A percentile compares a stretch with the other conserved stretches of the same genome.
These are phyloP conservation scores for Ichthyophthirius multifiliis DNA, from an alignment of 169 alveolate species.

Conservation along the genomic window DNA sequence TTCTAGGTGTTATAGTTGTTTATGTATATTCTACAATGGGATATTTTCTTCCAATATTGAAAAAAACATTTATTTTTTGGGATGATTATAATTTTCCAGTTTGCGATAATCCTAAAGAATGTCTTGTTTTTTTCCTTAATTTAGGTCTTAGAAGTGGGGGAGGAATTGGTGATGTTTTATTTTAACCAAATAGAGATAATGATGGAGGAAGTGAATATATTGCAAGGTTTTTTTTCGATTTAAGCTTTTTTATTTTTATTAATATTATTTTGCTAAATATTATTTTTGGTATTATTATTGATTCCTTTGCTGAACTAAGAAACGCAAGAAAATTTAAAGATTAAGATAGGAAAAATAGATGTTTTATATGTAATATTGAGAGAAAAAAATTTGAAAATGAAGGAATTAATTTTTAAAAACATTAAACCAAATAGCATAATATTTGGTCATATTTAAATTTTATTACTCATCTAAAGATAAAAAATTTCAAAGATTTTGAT, in stretches of 20 bases:
- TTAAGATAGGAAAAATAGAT: conserved; percentile 36
- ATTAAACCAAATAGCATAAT: conserved; percentile 34
- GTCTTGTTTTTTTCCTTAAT: conserved; percentile 53
- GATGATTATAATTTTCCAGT: conserved; percentile 46
- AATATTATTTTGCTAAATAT: conserved; percentile 66
- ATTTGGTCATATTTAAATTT: conserved; percentile 36
- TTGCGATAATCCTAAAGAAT: conserved; percentile 56
- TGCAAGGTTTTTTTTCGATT: conserved; percentile 58
- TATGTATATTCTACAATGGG: conserved; percentile 37
- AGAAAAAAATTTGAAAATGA: conserved; percentile 33
- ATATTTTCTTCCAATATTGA: conserved; percentile 18
- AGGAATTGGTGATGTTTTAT: conserved; percentile 71
- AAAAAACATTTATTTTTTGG: conserved; percentile 30
- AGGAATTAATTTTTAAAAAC: conserved; percentile 40
- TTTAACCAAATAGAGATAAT: neutral
- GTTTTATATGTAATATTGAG: conserved; percentile 50
- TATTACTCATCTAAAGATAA: conserved; percentile 31
- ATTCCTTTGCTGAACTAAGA: conserved; percentile 78
- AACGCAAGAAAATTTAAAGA: conserved; percentile 30
- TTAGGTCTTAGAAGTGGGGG: conserved; percentile 80
- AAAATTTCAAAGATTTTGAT: conserved; percentile 43
- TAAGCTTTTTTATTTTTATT: conserved; percentile 63
- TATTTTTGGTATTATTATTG: conserved; percentile 80
- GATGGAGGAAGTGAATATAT: conserved; percentile 2
- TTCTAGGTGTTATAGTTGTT: conserved; percentile 46